Conservation (phyloP, 2,329 filamentous ascomycete genomes). For the Cladobotryum protrusum region DNA sequence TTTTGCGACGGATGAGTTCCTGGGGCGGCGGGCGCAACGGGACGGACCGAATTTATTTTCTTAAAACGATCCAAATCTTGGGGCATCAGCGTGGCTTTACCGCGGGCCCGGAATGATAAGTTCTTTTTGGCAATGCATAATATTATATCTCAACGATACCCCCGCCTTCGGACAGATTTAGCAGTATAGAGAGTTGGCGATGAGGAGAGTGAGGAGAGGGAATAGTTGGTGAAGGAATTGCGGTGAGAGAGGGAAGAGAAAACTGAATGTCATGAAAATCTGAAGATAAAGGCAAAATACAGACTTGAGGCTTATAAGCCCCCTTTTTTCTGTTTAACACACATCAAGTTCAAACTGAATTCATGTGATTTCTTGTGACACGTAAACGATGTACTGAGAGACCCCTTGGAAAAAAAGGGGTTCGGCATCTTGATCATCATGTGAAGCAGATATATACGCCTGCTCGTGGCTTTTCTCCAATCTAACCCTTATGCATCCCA, state of each 20-base stretch:
- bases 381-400: too few species aligned
- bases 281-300: too few species aligned
- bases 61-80: neutral
- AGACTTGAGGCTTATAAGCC: too few species aligned
- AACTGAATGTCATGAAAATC: neutral
- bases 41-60: neutral
- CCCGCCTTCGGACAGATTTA: slow-evolving; percentile 19
- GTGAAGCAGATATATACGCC: too few species aligned
- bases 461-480: too few species aligned
- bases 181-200: too few species aligned
- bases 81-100: neutral
- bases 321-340: too few species aligned
- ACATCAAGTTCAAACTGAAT: too few species aligned
- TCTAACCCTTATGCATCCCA: too few species aligned
- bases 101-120: slow-evolving; percentile 1
- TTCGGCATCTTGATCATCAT: too few species aligned
- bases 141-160: slow-evolving; percentile 36
- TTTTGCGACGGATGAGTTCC: neutral
- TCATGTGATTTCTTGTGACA: too few species aligned
- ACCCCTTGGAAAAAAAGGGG: too few species aligned
- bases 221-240: slow-evolving; percentile 12
- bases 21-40: slow-evolving; percentile 1
- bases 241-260: neutral
- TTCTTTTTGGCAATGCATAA: slow-evolving; percentile 25
- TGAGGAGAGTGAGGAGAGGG: neutral